Conservation (phyloP, 2,329 filamentous ascomycete genomes). For the Xylaria sp. region DNA sequence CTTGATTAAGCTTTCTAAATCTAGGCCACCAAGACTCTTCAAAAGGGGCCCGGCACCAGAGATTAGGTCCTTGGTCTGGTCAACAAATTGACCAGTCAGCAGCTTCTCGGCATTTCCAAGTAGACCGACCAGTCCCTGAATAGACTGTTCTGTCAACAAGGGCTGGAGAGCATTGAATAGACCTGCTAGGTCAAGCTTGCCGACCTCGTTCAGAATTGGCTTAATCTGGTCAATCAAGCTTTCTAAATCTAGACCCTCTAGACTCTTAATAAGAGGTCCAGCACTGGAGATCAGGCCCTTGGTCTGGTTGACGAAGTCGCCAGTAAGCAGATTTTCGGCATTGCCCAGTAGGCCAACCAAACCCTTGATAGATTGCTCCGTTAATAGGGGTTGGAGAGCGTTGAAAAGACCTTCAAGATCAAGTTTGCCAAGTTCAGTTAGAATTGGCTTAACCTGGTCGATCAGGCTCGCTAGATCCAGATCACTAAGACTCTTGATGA, state of each 20-base stretch:
- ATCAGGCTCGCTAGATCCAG: conserved; percentile 49
- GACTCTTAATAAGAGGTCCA: conserved; percentile 40
- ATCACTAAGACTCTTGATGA: conserved; percentile 43
- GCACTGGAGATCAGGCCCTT: conserved; percentile 42
- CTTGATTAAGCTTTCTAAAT: conserved; percentile 48
- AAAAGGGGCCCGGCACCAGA: conserved; percentile 41
- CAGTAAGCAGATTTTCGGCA: conserved; percentile 46
- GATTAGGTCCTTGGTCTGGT: conserved; percentile 45
- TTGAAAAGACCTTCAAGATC: conserved; percentile 50
- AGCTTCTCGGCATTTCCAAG: conserved; percentile 48
- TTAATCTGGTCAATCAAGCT: conserved; percentile 44
- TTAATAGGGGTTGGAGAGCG: conserved; percentile 51
- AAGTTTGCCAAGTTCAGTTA: conserved; percentile 49
- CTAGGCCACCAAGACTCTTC: conserved; percentile 45
- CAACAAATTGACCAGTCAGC: conserved; percentile 44
- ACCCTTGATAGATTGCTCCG: conserved; percentile 45
- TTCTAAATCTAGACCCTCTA: conserved; percentile 48
- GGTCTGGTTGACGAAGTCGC: conserved; percentile 42
- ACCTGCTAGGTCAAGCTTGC: conserved; percentile 50
- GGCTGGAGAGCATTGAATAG: conserved; percentile 50
- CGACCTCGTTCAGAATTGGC: conserved; percentile 49
- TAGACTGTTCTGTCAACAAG: conserved; percentile 48
- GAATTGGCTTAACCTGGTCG: conserved; percentile 47
- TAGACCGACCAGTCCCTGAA: conserved; percentile 46
- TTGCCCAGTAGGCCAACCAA: conserved; percentile 47